A percentile compares a stretch with the other conserved stretches of the same genome.
phyloP scores from a whole-genome alignment of 257 asterid genomes.

The Henckelia pumila region DNA sequence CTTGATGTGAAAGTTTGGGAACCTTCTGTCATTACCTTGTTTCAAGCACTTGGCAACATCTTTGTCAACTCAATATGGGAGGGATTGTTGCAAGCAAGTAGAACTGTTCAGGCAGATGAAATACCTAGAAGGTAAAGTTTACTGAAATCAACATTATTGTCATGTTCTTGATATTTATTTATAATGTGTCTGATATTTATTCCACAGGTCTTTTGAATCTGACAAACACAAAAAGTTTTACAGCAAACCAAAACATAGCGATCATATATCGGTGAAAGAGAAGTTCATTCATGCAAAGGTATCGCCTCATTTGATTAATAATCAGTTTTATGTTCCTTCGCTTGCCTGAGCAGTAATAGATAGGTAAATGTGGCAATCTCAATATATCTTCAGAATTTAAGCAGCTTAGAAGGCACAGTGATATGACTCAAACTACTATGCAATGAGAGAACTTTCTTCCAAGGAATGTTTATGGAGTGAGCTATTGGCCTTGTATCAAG shows the following conservation, averaged over 20 bases:
- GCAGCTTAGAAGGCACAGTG: background rate
- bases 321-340: constrained; percentile 9
- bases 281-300: constrained; percentile 92
- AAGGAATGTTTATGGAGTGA: background rate
- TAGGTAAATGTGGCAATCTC: background rate
- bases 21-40: constrained; percentile 68
- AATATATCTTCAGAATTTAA: background rate
- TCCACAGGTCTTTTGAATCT: constrained; percentile 58
- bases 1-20: constrained; percentile 95
- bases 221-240: constrained; percentile 66
- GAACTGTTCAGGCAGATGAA: constrained; percentile 87
- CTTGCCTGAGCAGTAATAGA: constrained; percentile 1
- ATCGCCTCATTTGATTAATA: constrained; percentile 30
- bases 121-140: constrained; percentile 68
- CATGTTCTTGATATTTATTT: constrained; percentile 1
- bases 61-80: constrained; percentile 88
- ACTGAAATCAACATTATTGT: constrained; percentile 2
- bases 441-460: background rate
- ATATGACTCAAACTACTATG: background rate
- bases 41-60: constrained; percentile 79
- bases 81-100: constrained; percentile 67
- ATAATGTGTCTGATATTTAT: constrained; percentile 17
- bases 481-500: background rate
- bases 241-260: constrained; percentile 65
- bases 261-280: constrained; percentile 89